A percentile compares a stretch with the other conserved stretches of the same genome.
Conservation (phyloP, 805 yeast species). For the Middelhovenomyces tepae region DNA sequence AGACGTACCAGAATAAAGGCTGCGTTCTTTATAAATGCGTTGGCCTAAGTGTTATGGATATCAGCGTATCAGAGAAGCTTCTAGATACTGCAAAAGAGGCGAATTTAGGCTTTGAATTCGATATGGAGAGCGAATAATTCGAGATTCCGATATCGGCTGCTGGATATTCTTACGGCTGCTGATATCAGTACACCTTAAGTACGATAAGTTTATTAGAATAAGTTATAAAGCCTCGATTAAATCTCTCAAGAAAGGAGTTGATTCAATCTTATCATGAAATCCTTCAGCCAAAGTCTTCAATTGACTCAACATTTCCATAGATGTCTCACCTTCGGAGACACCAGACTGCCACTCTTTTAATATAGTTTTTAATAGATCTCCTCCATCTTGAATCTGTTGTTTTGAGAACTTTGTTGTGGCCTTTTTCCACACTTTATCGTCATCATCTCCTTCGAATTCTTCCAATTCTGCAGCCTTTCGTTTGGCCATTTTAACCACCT, state of each 20-base stretch:
- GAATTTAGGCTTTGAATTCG: too few species aligned
- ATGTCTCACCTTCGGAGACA: conserved; percentile 6
- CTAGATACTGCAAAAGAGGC: too few species aligned
- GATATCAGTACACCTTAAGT: too few species aligned
- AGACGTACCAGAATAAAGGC: background rate
- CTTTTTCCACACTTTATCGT: conserved; percentile 31
- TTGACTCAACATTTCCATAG: conserved; percentile 1
- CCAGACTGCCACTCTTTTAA: conserved; percentile 32
- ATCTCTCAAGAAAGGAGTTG: too few species aligned
- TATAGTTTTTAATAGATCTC: conserved; percentile 36
- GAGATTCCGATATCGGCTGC: too few species aligned
- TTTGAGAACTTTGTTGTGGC: conserved; percentile 38
- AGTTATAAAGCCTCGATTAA: too few species aligned
- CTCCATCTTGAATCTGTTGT: conserved; percentile 48
- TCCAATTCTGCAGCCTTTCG: conserved; percentile 86
- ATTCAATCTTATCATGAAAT: too few species aligned
- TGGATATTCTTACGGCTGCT: too few species aligned
- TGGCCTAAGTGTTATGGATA: conserved; percentile 6
- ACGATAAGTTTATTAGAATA: too few species aligned
- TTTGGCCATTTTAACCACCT: conserved; percentile 91
- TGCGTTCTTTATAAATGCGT: conserved; percentile 5
- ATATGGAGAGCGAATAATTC: too few species aligned
- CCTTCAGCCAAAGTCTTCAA: background rate
- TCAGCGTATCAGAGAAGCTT: too few species aligned
- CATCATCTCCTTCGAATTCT: conserved; percentile 38